Evolutionary conservation across 768 basidiomycete species (phyloP), one percentile per base, ranked within the genome.

Genomic region (Panaeolus papilionaceus): DNA sequence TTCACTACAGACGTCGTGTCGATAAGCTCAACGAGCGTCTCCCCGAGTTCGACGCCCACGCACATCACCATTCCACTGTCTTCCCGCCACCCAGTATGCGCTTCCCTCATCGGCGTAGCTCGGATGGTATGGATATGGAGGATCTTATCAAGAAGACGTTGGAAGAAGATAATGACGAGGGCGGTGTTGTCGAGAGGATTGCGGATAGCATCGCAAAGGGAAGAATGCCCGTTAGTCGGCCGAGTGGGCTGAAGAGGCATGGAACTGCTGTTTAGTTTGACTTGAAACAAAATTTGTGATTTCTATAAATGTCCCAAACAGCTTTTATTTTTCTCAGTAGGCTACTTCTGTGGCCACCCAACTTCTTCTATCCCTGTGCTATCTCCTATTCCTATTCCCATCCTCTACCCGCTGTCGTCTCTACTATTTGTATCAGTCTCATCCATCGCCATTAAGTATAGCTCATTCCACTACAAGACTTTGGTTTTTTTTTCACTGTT

Each of bases 21-120:
- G 92, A 94, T 78, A 73, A 90, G 28, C 81, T 83, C 61, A 94
- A 94, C 79, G 92, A 94, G 75, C 89, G 91, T 66, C 77, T 94
- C 20, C 93, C 92, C 2, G 78, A 82, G 66, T 87, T 87, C 78
- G 77, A 84, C 71, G 75, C 81, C 70, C 70, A 70, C 66, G 54
- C 54, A 16, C 54, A 58, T 33, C 54, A 58, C 14, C 49, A 73
- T 14, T 77, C 80, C 39, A 82, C 83, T 5, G 81, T 84, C 65
- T 88, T 89, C 73, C 83, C 90, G 0, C 86, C 84, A 16, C 89
- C 90, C 11, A 88, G 86, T 69, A 92, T 92, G 82, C 76, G 75
- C 1, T 66, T 74, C 45, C 70, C 71, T 16, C 73, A 73, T 81
- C 86, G 84, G 26, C 77, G 76, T 39, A 80, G 80, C 44, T 75